Evolutionary conservation across 192 early-diverging fungal species (phyloP), one percentile per base, ranked within the genome.

Genomic region (Umbelopsis sp.): DNA sequence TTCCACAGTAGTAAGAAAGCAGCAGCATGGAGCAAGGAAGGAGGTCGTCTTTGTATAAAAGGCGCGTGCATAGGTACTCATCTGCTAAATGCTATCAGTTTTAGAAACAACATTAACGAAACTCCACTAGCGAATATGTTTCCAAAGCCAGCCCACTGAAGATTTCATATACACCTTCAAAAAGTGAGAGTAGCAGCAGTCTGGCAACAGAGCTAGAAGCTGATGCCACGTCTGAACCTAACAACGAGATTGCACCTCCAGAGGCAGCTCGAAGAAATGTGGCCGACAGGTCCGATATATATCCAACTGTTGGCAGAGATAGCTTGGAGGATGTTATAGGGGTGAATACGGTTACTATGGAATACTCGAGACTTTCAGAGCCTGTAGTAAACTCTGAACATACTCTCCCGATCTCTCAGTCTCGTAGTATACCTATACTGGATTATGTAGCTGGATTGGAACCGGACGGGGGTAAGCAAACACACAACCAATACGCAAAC

Each of bases 141-240:
- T 61, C 55, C 0, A 61, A 61, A 61, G 55, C 55, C 27, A 61
- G 55, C 33, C 55, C 55, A 61, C 27, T 61, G 15, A 61, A 61
- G 33, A 61, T 61, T 5, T 61, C 55, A 12, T 61, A 35, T n/a
- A 61, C 55, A 18, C 55, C 55, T 4, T 61, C 55, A 1, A 16
- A 7, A 12, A 61, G 27, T 13, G 55, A 35, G 25, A 35, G 27
- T 30, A 3, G 55, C 55, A 61, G 55, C 30, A 61, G 4, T 15
- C 13, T 30, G 33, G 27, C 30, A 33, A 11, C 55, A 35, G 30
- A 61, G 13, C 13, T 18, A 7, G 13, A 61, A 33, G 33, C 21
- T 15, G 30, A 61, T 11, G 3, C 30, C 11, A 10, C 12, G 15
- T 12, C 10, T 27, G 27, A 8, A 16, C 3, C 15, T 5, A 61